These are phyloP conservation scores for Epichloe baconii DNA, from an alignment of 2,329 filamentous ascomycete genomes.

Conservation along the genomic window DNA sequence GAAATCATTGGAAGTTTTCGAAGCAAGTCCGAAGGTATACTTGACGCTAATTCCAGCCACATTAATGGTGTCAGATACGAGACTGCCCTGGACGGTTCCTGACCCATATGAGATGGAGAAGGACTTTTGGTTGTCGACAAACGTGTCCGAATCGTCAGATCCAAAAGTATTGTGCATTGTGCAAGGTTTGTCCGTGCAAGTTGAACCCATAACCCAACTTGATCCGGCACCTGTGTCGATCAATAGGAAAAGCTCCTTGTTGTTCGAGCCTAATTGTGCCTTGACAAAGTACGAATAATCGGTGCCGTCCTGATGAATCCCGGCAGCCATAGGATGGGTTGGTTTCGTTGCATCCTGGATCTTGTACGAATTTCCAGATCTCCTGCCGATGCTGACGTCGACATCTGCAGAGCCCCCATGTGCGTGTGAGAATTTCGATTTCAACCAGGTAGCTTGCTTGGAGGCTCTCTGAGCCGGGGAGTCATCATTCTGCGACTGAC, in stretches of 20 bases:
- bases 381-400: conserved; percentile 11
- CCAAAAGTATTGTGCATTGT: conserved; percentile 58
- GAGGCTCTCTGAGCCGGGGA: conserved; percentile 3
- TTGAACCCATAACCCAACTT: conserved; percentile 70
- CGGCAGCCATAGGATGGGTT: conserved; percentile 33
- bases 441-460: conserved; percentile 9
- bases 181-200: conserved; percentile 56
- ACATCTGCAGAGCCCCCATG: neutral
- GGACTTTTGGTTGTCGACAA: conserved; percentile 35
- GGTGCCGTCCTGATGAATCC: conserved; percentile 50
- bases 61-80: conserved; percentile 52
- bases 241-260: conserved; percentile 45
- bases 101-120: conserved; percentile 68
- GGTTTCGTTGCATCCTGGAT: conserved; percentile 34
- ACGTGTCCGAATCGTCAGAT: conserved; percentile 48
- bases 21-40: conserved; percentile 61
- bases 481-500: neutral
- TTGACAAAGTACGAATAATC: conserved; percentile 54
- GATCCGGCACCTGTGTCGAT: conserved; percentile 57
- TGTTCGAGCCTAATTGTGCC: conserved; percentile 40
- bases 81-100: conserved; percentile 54
- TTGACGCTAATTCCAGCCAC: conserved; percentile 52
- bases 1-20: conserved; percentile 61
- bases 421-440: conserved; percentile 6
- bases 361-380: conserved; percentile 31